Conservation (phyloP, 2,329 filamentous ascomycete genomes). For the Epichloe typhina region DNA sequence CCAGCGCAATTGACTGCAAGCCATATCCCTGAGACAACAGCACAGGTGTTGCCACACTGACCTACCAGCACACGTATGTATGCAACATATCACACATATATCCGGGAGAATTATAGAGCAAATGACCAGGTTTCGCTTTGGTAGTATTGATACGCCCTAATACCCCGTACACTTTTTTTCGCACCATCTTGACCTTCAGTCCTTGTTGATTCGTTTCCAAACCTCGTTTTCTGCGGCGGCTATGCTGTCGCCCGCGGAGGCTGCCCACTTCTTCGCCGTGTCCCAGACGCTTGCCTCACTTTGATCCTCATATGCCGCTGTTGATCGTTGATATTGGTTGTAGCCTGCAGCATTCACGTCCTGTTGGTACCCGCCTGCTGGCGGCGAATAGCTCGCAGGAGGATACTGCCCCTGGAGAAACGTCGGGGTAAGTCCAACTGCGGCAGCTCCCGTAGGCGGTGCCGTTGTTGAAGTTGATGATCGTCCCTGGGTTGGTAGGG, state of each 20-base stretch:
- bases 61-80: neutral
- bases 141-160: neutral
- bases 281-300: conserved; percentile 37
- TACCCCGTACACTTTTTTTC: too few species aligned
- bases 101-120: neutral
- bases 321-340: conserved; percentile 31
- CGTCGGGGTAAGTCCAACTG: conserved; percentile 10
- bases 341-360: conserved; percentile 39
- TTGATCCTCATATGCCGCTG: conserved; percentile 17
- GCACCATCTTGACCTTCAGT: conserved; percentile 14
- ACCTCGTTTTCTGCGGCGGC: conserved; percentile 47
- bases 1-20: neutral
- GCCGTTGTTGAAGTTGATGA: conserved; percentile 29
- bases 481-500: conserved; percentile 29
- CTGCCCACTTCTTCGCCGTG: conserved; percentile 43
- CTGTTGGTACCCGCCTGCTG: conserved; percentile 41
- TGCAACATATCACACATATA: neutral
- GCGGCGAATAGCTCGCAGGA: conserved; percentile 26
- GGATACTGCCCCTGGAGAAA: conserved; percentile 14
- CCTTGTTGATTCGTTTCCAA: conserved; percentile 50
- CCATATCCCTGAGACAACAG: conserved; percentile 1
- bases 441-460: neutral
- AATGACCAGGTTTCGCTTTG: neutral
- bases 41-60: neutral
- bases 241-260: conserved; percentile 42